phyloP scores from a whole-genome alignment of 2,329 filamentous ascomycete species.

The Pseudonectria buxi region DNA sequence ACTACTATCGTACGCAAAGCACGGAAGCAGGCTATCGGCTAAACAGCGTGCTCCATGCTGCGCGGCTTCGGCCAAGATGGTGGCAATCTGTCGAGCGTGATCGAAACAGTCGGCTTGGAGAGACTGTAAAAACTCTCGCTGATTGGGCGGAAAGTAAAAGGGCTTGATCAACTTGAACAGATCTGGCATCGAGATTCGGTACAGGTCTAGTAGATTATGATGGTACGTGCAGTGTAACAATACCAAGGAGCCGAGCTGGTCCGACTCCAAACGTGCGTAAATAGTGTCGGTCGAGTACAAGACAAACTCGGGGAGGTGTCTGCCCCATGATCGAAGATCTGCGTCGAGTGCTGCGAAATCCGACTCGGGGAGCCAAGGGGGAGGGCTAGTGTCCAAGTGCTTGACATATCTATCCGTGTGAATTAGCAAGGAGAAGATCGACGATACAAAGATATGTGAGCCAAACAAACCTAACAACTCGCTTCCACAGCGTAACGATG shows the following conservation, averaged over 20 bases:
- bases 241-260: constrained; percentile 38
- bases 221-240: constrained; percentile 41
- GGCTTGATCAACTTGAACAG: constrained; percentile 37
- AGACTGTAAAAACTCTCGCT: constrained; percentile 29
- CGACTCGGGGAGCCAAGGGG: constrained; percentile 37
- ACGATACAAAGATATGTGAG: neutral
- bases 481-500: constrained; percentile 35
- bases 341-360: constrained; percentile 35
- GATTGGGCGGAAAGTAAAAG: constrained; percentile 33
- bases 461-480: constrained; percentile 28
- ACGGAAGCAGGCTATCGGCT: constrained; percentile 38
- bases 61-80: constrained; percentile 32
- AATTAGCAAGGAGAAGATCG: constrained; percentile 7
- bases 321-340: constrained; percentile 34
- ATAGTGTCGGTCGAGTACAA: constrained; percentile 38
- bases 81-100: constrained; percentile 32
- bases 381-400: constrained; percentile 30
- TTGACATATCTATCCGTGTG: constrained; percentile 32
- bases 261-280: constrained; percentile 39
- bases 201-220: constrained; percentile 39
- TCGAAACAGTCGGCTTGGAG: constrained; percentile 33
- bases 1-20: constrained; percentile 41
- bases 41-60: constrained; percentile 34
- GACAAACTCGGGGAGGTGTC: constrained; percentile 36
- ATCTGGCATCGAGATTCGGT: constrained; percentile 39